A percentile compares a stretch with the other conserved stretches of the same genome.
These are phyloP conservation scores for Parsonsia alboflavescens DNA, from an alignment of 257 asterid species.

Conservation along the genomic window DNA sequence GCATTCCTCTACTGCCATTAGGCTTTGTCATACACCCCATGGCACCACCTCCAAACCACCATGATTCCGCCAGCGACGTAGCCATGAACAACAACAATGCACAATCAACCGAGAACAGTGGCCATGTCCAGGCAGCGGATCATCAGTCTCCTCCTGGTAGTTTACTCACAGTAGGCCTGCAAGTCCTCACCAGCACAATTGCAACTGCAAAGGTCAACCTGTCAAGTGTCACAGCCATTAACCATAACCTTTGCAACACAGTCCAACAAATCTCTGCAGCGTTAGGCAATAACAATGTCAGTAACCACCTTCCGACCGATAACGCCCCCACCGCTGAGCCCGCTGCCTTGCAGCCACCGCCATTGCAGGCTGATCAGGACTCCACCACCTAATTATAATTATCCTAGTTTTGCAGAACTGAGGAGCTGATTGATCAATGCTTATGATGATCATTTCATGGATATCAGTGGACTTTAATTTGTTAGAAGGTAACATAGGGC, in stretches of 20 bases:
- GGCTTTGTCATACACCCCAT: conserved; percentile 69
- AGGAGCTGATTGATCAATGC: neutral
- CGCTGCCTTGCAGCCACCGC: neutral
- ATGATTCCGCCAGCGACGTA: conserved; percentile 2
- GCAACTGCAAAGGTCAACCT: conserved; percentile 79
- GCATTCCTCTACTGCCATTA: conserved; percentile 77
- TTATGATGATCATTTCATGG: too few species aligned
- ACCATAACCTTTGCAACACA: conserved; percentile 64
- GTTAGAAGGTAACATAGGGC: neutral
- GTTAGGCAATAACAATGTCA: conserved; percentile 18
- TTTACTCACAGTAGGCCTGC: conserved; percentile 75
- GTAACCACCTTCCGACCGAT: neutral
- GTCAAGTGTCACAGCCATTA: conserved; percentile 66
- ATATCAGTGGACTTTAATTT: too few species aligned
- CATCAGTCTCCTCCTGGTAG: conserved; percentile 59
- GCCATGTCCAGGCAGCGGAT: conserved; percentile 9
- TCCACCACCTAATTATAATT: conserved; percentile 37
- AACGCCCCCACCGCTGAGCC: conserved; percentile 8
- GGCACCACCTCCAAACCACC: conserved; percentile 16
- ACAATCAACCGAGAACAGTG: conserved; percentile 16
- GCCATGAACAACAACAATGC: neutral
- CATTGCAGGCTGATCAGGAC: conserved; percentile 21
- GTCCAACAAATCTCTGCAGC: conserved; percentile 63
- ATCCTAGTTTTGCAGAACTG: conserved; percentile 11
- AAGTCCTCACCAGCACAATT: conserved; percentile 72